Evolutionary conservation across 345 rosid species (phyloP).

Genomic region (Eucalyptus sp.): DNA sequence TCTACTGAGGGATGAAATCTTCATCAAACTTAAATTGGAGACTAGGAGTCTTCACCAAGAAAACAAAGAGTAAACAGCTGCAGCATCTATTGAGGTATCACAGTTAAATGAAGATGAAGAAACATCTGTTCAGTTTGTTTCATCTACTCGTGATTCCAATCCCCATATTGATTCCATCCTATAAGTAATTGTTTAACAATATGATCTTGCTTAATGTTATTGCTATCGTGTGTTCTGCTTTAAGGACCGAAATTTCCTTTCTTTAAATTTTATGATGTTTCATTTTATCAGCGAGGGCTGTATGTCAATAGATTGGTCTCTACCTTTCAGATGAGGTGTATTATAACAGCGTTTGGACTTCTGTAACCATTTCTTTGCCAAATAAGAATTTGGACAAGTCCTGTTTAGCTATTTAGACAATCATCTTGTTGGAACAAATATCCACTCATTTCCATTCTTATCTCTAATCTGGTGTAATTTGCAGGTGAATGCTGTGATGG

Average conservation of each 20-base stretch:
- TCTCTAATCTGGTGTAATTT: not conserved
- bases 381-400: not conserved
- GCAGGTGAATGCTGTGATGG: not conserved
- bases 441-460: not conserved
- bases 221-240: not conserved
- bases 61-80: not conserved
- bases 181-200: not conserved
- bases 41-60: not conserved
- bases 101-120: not conserved
- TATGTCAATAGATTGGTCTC: not conserved
- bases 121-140: not conserved
- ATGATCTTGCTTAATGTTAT: not conserved
- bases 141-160: not conserved
- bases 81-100: not conserved
- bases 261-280: not conserved
- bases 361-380: not conserved
- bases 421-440: not conserved
- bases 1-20: conserved; percentile 13
- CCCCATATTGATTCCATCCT: not conserved
- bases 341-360: not conserved
- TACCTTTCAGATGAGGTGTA: not conserved
- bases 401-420: not conserved
- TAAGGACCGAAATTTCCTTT: not conserved
- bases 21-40: not conserved
- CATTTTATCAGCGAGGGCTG: not conserved